These are phyloP conservation scores for Aspergillus cristatus DNA, from an alignment of 495 filamentous ascomycete genomes.

Conservation along the genomic window DNA sequence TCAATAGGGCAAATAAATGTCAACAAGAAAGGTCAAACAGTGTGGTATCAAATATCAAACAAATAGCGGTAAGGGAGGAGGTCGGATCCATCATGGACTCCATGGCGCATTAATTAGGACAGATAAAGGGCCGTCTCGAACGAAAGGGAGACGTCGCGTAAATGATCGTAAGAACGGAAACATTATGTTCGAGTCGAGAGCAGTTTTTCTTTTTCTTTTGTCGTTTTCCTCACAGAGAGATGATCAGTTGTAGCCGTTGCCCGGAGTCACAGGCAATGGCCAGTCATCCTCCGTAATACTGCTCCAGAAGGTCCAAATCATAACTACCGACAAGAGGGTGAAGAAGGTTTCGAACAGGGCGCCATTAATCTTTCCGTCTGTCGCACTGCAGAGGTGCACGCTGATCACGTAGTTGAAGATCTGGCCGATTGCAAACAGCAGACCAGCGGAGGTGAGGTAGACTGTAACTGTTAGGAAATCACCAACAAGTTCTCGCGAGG, in stretches of 20 bases:
- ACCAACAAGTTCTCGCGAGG: neutral
- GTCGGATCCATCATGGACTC: constrained; percentile 12
- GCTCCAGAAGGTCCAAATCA: constrained; percentile 93
- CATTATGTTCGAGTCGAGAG: too few relatives aligned
- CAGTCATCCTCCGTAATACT: constrained; percentile 99
- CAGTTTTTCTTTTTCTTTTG: too few relatives aligned
- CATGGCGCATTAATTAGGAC: constrained; percentile 5
- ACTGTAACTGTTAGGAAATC: constrained; percentile 38
- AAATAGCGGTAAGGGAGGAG: too few relatives aligned
- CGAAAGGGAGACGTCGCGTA: too few relatives aligned
- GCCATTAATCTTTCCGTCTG: constrained; percentile 79
- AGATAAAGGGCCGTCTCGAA: constrained; percentile 8
- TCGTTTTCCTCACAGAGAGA: too few relatives aligned
- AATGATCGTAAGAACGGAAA: too few relatives aligned
- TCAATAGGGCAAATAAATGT: constrained; percentile 13
- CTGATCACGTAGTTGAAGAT: constrained; percentile 94
- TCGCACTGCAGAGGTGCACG: constrained; percentile 75
- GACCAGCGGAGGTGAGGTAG: constrained; percentile 60
- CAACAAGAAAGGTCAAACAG: constrained; percentile 9
- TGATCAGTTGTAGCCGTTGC: constrained; percentile 40
- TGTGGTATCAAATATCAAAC: constrained; percentile 26
- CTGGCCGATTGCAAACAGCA: constrained; percentile 86
- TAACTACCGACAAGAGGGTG: constrained; percentile 70
- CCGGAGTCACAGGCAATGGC: constrained; percentile 55
- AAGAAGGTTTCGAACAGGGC: constrained; percentile 90